A percentile compares a stretch with the other conserved stretches of the same genome.
Evolutionary conservation across 2,329 filamentous ascomycete genomes (phyloP).

Genomic region (Gaeumannomyces sp.): DNA sequence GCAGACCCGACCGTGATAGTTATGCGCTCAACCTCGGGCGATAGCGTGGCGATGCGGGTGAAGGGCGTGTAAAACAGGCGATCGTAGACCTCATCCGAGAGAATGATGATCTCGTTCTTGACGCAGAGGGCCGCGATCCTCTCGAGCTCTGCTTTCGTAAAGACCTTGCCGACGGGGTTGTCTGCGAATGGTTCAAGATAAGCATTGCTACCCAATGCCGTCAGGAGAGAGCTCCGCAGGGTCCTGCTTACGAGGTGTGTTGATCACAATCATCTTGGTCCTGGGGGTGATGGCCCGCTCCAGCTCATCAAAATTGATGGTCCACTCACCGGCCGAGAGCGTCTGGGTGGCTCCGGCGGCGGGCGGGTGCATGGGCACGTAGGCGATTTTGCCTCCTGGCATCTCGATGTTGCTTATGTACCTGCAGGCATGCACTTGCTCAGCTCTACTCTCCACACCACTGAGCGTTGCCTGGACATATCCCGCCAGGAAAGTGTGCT

Average conservation of each 20-base stretch:
- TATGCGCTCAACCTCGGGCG: slow-evolving; percentile 78
- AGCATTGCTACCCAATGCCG: not conserved
- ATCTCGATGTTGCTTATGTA: slow-evolving; percentile 99
- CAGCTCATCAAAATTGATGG: slow-evolving; percentile 75
- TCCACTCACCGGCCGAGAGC: slow-evolving; percentile 83
- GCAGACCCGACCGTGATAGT: slow-evolving; percentile 93
- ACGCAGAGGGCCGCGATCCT: slow-evolving; percentile 84
- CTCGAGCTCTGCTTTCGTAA: slow-evolving; percentile 74
- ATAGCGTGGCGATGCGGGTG: slow-evolving; percentile 84
- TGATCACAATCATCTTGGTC: slow-evolving; percentile 95
- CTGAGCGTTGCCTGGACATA: not conserved
- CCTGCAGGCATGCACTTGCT: slow-evolving; percentile 26
- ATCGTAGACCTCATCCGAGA: slow-evolving; percentile 92
- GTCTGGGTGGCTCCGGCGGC: slow-evolving; percentile 71
- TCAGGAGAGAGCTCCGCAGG: not conserved
- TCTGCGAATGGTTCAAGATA: slow-evolving; percentile 37
- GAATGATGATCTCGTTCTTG: slow-evolving; percentile 88
- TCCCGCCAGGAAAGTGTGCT: not conserved
- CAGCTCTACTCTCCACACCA: slow-evolving; percentile 19
- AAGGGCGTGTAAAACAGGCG: slow-evolving; percentile 93
- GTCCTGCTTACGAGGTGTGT: slow-evolving; percentile 53
- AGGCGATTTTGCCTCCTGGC: slow-evolving; percentile 90
- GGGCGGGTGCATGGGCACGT: slow-evolving; percentile 91
- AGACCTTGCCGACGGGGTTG: slow-evolving; percentile 96
- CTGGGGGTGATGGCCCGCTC: slow-evolving; percentile 74